Base-by-base conservation (phyloP, 441 rosid species). In the Populus hybrid region DNA sequence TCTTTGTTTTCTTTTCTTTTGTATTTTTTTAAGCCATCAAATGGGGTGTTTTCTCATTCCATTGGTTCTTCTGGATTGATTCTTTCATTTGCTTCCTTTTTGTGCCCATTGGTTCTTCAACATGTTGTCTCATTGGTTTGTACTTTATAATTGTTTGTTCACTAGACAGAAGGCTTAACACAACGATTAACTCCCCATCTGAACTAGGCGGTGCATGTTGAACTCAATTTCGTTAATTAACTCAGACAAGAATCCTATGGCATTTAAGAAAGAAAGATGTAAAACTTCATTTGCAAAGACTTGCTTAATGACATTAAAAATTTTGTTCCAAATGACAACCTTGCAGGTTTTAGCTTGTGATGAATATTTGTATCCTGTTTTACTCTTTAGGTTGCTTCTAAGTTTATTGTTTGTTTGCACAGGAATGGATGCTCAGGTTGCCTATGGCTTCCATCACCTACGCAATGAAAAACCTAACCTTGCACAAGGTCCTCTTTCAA, bases 341-440 rank as follows among this genome's bases (percentile, higher is more conserved):
- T 16, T 72, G 73, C 67, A 67, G 18, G 38, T 72, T 23, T 18
- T 12, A 14, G 65, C 35, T 38, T 28, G 26, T 42, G 28, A 64
- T 64, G 63, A 70, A 64, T 66, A 72, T 78, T 4, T 50, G 66
- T 28, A 26, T 72, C 11, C n/a, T 72, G 75, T 35, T 67, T 26
- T n/a, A n/a, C 57, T 16, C 68, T 8, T n/a, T 82, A 3, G 36
- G 28, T 32, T 63, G 76, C 61, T 73, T 68, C 74, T 75, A 50
- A 24, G 53, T 61, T 69, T 70, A n/a, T 73, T 73, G 68, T 74
- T 71, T 72, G 76, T 26, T 81, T 68, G 53, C 80, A 34, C 80
- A 94, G 98, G 98, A 76, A 96, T 96, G 99, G 98, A 96, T 81
- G 99, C 98, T 78, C 97, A 93, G 86, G 95, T 96, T 75, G 99